Evolutionary conservation across 768 basidiomycete species (phyloP), one percentile per base, ranked within the genome.

Genomic region (Cantharellus anzutake): DNA sequence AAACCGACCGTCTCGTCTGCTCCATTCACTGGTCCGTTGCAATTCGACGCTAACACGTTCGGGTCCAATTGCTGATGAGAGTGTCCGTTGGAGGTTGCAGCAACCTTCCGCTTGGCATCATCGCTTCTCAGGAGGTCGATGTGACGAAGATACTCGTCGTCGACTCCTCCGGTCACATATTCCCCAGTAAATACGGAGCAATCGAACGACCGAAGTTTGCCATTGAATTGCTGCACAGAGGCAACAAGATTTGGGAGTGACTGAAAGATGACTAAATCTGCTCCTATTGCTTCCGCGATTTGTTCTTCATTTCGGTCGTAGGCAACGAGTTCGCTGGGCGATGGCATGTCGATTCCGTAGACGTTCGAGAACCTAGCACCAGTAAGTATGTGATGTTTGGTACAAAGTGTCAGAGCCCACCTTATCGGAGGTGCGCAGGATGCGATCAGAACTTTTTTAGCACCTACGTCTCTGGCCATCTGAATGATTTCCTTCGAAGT

Each of bases 301-400:
- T 82, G 78, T 34, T 78, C 74, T 5, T 77, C 78, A 58, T 80
- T 79, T 56, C 90, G 81, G 41, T 76, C 78, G 69, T 92, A 75
- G 0, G 91, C 94, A 57, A 98, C 92, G 40, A 98, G 83, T 68
- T 98, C 94, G 41, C 75, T 72, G n/a, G 89, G 81, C 2, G 92
- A 90, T 39, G 96, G 94, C 96, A 98, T 99, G 73, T 99, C 96
- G 68, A 99, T 99, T 20, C 96, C 96, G 70, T 99, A 98, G 3
- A 99, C 96, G 68, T 98, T 96, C 3, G 92, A 84, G 68, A 81
- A 80, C 37, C 89, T 88, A 16, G 41, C 14, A 16, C 20, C 41
- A 29, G 44, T 38, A 29, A 53, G 7, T n/a, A 2, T 3, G 16
- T 2, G 7, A 4, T 29, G 2, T 4, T n/a, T 2, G 14, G 38